A percentile compares a stretch with the other conserved stretches of the same genome.
Evolutionary conservation across 2,329 filamentous ascomycete genomes (phyloP).

Genomic region (Seiridium cupressi): DNA sequence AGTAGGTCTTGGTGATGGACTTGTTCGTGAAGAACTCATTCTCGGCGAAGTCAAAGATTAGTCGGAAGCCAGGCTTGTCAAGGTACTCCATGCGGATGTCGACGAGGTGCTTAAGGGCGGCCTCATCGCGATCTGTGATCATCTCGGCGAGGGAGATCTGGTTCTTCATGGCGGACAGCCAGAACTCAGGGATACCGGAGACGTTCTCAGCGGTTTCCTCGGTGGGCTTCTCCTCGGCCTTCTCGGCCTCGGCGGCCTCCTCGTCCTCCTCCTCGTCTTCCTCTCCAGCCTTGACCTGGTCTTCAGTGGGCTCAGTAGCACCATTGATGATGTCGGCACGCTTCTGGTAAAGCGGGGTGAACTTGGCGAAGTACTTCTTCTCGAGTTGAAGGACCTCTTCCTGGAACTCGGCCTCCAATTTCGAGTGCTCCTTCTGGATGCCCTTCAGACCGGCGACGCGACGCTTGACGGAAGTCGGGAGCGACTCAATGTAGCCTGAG

Average conservation of each 20-base stretch:
- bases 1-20: slow-evolving; percentile 96
- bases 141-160: slow-evolving; percentile 95
- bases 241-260: slow-evolving; percentile 51
- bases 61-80: slow-evolving; percentile 94
- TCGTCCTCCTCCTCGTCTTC: slow-evolving; percentile 67
- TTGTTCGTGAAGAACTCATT: slow-evolving; percentile 99
- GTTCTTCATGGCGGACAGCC: slow-evolving; percentile 99
- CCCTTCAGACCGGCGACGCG: slow-evolving; percentile 95
- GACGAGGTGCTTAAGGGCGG: slow-evolving; percentile 81
- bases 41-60: slow-evolving; percentile 94
- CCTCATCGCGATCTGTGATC: slow-evolving; percentile 97
- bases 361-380: slow-evolving; percentile 99
- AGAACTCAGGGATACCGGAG: slow-evolving; percentile 95
- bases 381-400: slow-evolving; percentile 97
- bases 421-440: slow-evolving; percentile 97
- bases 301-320: slow-evolving; percentile 76
- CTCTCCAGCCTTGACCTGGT: slow-evolving; percentile 85
- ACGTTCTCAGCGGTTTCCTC: slow-evolving; percentile 50
- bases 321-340: slow-evolving; percentile 93
- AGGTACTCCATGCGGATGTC: slow-evolving; percentile 99
- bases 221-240: slow-evolving; percentile 54
- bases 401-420: slow-evolving; percentile 97
- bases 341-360: slow-evolving; percentile 95
- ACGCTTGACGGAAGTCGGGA: slow-evolving; percentile 83
- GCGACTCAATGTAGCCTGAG: slow-evolving; percentile 96